Evolutionary conservation across 768 basidiomycete species (phyloP), one percentile per base, ranked within the genome.

Genomic region (Collybiopsis confluens): DNA sequence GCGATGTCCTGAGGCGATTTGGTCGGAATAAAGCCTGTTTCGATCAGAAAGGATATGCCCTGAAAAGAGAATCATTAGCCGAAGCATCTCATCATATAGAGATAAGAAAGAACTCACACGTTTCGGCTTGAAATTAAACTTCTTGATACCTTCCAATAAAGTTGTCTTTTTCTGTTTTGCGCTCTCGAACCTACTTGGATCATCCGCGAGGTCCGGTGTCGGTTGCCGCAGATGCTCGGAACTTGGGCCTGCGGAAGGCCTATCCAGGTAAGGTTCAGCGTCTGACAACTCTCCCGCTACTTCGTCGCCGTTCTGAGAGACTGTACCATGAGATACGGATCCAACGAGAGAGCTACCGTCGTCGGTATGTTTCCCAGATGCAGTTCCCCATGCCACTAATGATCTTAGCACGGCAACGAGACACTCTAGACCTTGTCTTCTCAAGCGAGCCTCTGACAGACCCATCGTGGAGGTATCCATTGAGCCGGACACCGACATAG

Each of bases 71-170:
- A 41, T 30, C n/a, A 15, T n/a, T 23, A 47, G 28, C 30, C 23
- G 51, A 55, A 20, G 6, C 10, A 16, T 16, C 21, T 57, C 16
- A 24, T 16, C 21, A 8, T 28, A 8, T 18, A 18, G 33, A 27
- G 35, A 30, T 18, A 15, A 49, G 24, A 65, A 36, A 24, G 1
- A 2, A 70, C 86, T 43, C 63, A 95, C 94, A 60, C 86, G 82
- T 71, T 98, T 98, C n/a, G 96, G 95, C 71, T 97, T 98, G 76
- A 88, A 93, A 67, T 98, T 98, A 71, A 99, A 99, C 70, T 92
- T 93, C 69, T 89, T 94, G 69, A 98, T 90, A 24, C 97, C 97
- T 65, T 98, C 96, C 36, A 94, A 71, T 26, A 98, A 68, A 0
- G 89, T 95, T 30, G 92, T 98, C 73, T 99, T 99, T 71, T 91